Conservation (phyloP, 208 protist species). For the Crithidia mellificae region DNA sequence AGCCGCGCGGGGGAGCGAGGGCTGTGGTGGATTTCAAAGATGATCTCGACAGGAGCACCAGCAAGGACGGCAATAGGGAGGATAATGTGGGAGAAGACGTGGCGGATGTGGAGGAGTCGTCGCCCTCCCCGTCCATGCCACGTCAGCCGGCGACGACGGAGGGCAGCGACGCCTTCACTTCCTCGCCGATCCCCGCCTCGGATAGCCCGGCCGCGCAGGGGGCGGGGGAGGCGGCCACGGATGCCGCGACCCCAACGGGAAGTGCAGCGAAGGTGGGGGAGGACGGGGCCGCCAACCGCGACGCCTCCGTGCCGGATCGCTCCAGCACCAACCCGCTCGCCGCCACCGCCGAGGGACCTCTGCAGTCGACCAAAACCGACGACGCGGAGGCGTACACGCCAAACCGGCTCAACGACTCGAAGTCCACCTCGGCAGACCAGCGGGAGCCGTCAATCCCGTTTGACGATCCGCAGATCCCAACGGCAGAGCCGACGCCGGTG, state of each 20-base stretch:
- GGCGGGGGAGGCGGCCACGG: neutral
- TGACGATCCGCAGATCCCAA: constrained; percentile 36
- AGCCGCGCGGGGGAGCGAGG: no score
- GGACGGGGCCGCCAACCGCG: no score
- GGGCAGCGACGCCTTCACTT: no score
- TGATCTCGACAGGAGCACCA: neutral
- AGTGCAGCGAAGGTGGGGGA: no score
- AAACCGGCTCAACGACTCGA: neutral
- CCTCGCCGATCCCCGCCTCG: no score
- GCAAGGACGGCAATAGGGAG: neutral
- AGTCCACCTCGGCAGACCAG: constrained; percentile 5
- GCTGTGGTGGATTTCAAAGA: no score
- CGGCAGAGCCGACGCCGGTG: constrained; percentile 46
- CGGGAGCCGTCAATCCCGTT: constrained; percentile 21
- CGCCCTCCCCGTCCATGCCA: neutral
- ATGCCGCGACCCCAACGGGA: no score
- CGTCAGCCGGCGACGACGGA: neutral
- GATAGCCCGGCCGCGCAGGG: constrained; percentile 1
- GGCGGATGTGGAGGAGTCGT: neutral
- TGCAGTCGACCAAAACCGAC: neutral
- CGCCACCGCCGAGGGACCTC: neutral
- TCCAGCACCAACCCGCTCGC: constrained; percentile 21
- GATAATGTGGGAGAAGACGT: no score
- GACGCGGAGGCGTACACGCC: constrained; percentile 7
- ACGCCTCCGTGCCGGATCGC: neutral